Conservation (phyloP, 495 filamentous ascomycete species). For the Schizothecium vesticola region DNA sequence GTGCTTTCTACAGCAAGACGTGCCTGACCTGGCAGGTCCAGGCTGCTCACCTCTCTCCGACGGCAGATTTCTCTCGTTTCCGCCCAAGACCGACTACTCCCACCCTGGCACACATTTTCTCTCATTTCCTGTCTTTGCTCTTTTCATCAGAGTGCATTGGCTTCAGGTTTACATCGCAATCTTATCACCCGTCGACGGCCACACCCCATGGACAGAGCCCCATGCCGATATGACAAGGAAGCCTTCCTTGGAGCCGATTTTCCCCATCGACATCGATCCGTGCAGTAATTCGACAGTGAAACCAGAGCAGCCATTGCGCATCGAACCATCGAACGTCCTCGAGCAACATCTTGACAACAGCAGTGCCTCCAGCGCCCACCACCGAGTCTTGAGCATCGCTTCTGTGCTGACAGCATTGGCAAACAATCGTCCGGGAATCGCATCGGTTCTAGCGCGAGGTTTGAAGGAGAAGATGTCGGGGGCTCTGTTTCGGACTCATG, state of each 20-base stretch:
- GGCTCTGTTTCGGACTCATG: constrained; percentile 35
- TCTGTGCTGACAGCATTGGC: neutral
- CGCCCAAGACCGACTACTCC: neutral
- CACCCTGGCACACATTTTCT: neutral
- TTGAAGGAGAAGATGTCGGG: constrained; percentile 37
- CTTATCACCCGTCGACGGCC: constrained; percentile 1
- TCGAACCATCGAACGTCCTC: neutral
- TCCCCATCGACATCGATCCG: constrained; percentile 6
- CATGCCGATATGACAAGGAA: constrained; percentile 26
- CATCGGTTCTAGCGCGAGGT: constrained; percentile 22
- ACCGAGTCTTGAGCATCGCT: constrained; percentile 1
- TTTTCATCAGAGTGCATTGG: constrained; percentile 13
- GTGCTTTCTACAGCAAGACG: neutral
- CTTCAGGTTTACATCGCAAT: neutral
- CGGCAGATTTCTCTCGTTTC: neutral
- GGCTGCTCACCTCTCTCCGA: neutral
- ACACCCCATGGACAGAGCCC: constrained; percentile 18
- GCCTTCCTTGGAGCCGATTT: constrained; percentile 13
- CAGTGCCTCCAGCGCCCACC: neutral
- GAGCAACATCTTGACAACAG: neutral
- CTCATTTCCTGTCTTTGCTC: constrained; percentile 11
- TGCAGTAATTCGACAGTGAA: constrained; percentile 6
- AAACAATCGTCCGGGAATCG: constrained; percentile 8
- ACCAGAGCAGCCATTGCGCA: neutral
- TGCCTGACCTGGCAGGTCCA: neutral